Base-by-base conservation (phyloP, 805 yeast genomes). In the Isabelozyma heimii region DNA sequence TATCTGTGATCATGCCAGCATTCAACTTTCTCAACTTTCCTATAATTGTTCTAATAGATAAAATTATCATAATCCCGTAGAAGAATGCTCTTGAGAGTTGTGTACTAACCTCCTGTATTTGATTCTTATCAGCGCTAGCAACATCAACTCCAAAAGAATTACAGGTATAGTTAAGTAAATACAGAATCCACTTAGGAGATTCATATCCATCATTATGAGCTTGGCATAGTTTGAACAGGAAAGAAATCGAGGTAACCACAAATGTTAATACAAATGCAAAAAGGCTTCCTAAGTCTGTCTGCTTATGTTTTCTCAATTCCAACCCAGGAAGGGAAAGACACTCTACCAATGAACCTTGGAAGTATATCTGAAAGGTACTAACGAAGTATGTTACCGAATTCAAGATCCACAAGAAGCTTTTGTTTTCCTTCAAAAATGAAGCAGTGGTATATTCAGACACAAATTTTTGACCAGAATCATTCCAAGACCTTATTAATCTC, bases 381-480 rank as follows among this genome's bases (percentile, higher is more conserved):
- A 49, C 28, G 30, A 50, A 62, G 56, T 62, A 79, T 2, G 87
- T 75, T 2, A 72, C 5, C 0, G 72, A 44, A 15, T 76, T 73
- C 8, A 84, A 56, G 2, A 52, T 37, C 91, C 91, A 84, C 37
- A 79, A 67, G 9, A 75, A 16, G 0, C 50, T 44, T 1, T 67
- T 46, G 50, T 69, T 51, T 0, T 56, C 52, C 8, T 63, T 53
- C 2, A 91, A 59, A 39, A 69, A 69, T 0, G 75, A 61, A 0
- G 81, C 72, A 4, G 86, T 47, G 3, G 72, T 66, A 15, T 39
- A 44, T 7, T 57, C 50, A 6, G 67, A 76, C 13, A 79, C 75
- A 40, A 78, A 84, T 55, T 94, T 94, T 60, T 91, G 97, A 0
- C 98, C 98, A 45, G 92, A 83, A 55, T 85, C 86, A 59, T 86